Evolutionary conservation across 164 flowering plant genomes (phyloP).

Genomic region (Vitis rotundifolia): DNA sequence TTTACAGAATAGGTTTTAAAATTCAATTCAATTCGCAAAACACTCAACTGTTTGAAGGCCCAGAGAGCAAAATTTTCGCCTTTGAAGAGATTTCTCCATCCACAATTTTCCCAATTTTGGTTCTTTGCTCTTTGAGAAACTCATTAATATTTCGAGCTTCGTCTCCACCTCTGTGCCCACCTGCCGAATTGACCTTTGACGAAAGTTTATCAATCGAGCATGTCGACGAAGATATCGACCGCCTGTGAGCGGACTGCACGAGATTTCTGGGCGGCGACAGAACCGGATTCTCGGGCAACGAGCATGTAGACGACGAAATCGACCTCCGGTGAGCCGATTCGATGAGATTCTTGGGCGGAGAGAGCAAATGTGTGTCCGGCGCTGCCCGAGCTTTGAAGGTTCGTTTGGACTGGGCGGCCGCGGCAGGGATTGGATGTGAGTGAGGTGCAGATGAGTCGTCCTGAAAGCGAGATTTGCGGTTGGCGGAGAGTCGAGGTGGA

Average conservation of each 20-base stretch:
- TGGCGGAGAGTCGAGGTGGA: constrained; percentile 39
- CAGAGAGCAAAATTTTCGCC: constrained; percentile 66
- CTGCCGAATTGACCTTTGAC: constrained; percentile 15
- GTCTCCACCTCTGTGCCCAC: constrained; percentile 14
- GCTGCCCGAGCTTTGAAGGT: constrained; percentile 27
- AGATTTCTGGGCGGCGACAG: constrained; percentile 52
- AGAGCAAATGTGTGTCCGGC: constrained; percentile 29
- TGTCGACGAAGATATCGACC: constrained; percentile 56
- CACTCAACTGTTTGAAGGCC: constrained; percentile 62
- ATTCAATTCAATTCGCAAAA: not conserved
- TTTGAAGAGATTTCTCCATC: constrained; percentile 36
- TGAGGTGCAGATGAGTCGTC: constrained; percentile 25
- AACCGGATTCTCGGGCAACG: constrained; percentile 15
- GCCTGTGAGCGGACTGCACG: constrained; percentile 45
- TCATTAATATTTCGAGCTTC: constrained; percentile 36
- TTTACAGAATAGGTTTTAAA: not conserved
- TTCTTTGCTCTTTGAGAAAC: constrained; percentile 56
- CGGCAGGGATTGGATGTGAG: constrained; percentile 18
- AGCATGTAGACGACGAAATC: constrained; percentile 32
- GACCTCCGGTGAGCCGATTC: constrained; percentile 47
- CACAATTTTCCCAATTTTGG: constrained; percentile 36
- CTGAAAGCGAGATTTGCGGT: constrained; percentile 59
- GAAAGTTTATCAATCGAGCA: constrained; percentile 40
- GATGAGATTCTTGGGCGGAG: constrained; percentile 49
- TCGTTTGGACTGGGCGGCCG: constrained; percentile 20